Base-by-base conservation (phyloP, 2,329 filamentous ascomycete genomes). In the Aspergillus calidoustus region DNA sequence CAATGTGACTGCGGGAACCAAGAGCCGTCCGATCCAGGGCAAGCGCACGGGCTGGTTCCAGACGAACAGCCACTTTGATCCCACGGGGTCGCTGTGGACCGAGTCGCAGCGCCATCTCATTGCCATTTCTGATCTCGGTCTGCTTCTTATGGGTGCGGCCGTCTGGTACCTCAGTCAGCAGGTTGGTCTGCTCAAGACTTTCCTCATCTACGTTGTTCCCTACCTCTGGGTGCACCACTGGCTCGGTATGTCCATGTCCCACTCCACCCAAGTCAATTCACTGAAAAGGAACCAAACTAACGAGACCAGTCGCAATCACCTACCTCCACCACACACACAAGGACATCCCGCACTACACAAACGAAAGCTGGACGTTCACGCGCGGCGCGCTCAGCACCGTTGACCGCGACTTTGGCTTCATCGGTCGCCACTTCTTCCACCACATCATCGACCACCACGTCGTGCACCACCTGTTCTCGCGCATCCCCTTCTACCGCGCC, bases 151-250 rank as follows among this genome's bases (percentile, higher is more conserved):
- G 69, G 74, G 76, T 38, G 79, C 76, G 7, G 80, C 76, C 9
- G 77, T 90, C 48, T 87, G 85, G 72, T 77, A 80, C 59, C 25
- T 79, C 82, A 9, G 80, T 82, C 68, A 54, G 50, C 74, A 81
- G 30, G 78, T 88, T n/a, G 87, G 86, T 43, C 80, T 77, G 65
- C 82, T 81, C 69, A 88, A 83, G 48, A 81, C 88, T 17, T 77
- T 84, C 58, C 77, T 87, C 50, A 77, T 89, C 17, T 91, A 90
- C 73, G 79, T 81, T 30, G 80, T 89, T 41, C 88, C 89, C 17
- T 91, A 89, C 74, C 72, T 89, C 63, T 90, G 88, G 88, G 83
- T 89, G 38, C 87, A 91, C 79, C 86, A 90, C 80, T 91, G 87
- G 87, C 82, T 91, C 57, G 83, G 84, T 87, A 77, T 69, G 82